Evolutionary conservation across 495 filamentous ascomycete genomes (phyloP).

Genomic region (Penicillium paxilli): DNA sequence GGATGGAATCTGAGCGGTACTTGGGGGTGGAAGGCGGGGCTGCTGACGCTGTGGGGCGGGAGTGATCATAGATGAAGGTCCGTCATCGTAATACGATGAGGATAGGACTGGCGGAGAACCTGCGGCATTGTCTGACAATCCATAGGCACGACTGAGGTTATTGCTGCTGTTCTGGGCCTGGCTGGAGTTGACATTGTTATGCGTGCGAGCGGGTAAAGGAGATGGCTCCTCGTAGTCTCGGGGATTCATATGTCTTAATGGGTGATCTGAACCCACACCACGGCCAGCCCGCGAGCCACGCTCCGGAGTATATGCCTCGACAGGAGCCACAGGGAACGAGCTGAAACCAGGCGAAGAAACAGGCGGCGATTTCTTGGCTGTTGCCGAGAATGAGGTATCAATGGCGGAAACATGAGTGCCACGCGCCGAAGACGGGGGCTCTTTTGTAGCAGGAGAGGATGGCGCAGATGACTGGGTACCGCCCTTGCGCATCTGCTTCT

Average conservation of each 20-base stretch:
- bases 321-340: constrained; percentile 47
- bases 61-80: constrained; percentile 67
- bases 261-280: constrained; percentile 34
- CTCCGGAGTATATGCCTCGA: constrained; percentile 50
- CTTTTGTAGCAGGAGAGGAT: constrained; percentile 47
- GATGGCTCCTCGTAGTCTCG: constrained; percentile 57
- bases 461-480: constrained; percentile 48
- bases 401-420: constrained; percentile 34
- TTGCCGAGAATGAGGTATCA: constrained; percentile 42
- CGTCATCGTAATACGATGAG: constrained; percentile 61
- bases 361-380: constrained; percentile 54
- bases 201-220: constrained; percentile 51
- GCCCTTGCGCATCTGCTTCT: constrained; percentile 53
- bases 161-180: constrained; percentile 50
- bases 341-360: constrained; percentile 48
- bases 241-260: constrained; percentile 33
- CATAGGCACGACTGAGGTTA: constrained; percentile 52
- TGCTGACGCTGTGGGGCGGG: constrained; percentile 83
- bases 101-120: constrained; percentile 72
- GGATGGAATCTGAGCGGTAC: constrained; percentile 84
- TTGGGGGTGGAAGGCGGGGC: constrained; percentile 81
- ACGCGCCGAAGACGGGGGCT: constrained; percentile 30
- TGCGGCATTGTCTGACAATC: constrained; percentile 56
- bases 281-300: constrained; percentile 41
- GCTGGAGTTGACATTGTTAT: constrained; percentile 32